Evolutionary conservation across 345 rosid species (phyloP), one percentile per base, ranked within the genome.

Genomic region (Streptanthus diversifolius): DNA sequence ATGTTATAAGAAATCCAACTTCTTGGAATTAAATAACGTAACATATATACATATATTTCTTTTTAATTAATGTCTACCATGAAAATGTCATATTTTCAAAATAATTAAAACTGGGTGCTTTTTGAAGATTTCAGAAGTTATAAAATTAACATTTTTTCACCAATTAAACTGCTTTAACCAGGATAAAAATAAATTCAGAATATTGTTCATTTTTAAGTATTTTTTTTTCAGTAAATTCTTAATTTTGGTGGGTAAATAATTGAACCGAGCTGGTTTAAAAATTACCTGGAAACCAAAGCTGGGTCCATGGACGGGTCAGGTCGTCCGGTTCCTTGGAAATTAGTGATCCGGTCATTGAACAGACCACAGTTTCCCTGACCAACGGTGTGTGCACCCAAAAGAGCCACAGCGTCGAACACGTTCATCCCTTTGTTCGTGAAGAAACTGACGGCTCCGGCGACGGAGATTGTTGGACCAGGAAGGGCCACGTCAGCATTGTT

Each of bases 351-450:
- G 64, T 85, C 84, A 52, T 63, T 66, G 70, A 88, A 82, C n/a
- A 81, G 35, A 12, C 76, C 71, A 53, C 96, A 90, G 13, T 83
- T 86, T 8, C 86, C 70, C 1, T 61, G 2, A 56, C 93, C 93
- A 51, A 88, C 73, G 0, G 87, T 82, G 77, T 90, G 93, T 37
- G 83, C 96, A 12, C 89, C 90, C 27, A 84, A 70, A 75, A 89
- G 92, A 68, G 77, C 56, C 53, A 82, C 87, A 80, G 82, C 83
- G 57, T 87, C 88, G 0, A 68, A 73, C 0, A 69, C 2, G 22
- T 33, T 51, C 67, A 87, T 12, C 13, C 80, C 69, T 75, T 82
- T 86, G 0, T 17, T 13, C 1, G 65, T 63, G 69, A 86, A 87
- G 36, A 77, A 72, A 27, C 79, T 79, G 22, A 83, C 36, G 9